Evolutionary conservation across 2,329 filamentous ascomycete genomes (phyloP).

Genomic region (Berkeleyomyces basicola): DNA sequence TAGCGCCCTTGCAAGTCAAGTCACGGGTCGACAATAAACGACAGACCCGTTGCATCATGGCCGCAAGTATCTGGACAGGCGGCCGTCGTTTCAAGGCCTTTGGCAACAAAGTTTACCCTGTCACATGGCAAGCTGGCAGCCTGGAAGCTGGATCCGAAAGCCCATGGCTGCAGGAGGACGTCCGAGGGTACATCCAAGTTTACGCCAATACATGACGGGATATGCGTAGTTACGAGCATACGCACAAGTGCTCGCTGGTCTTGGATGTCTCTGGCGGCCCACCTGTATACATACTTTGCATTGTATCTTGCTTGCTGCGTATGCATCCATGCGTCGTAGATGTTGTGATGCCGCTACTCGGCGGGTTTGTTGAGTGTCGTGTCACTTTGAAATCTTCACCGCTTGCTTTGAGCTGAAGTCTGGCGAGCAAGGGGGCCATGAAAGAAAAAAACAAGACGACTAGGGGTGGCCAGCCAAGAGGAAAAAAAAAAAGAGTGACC

Average conservation of each 20-base stretch:
- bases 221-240: no score
- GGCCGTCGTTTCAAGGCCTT: no score
- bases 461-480: background rate
- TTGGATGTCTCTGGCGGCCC: no score
- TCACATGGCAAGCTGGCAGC: slow-evolving; percentile 2
- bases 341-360: background rate
- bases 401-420: background rate
- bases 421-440: background rate
- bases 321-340: background rate
- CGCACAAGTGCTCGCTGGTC: no score
- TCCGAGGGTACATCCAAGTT: background rate
- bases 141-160: background rate
- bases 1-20: background rate
- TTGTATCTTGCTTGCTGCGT: background rate
- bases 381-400: background rate
- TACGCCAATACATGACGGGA: no score
- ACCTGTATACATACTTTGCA: background rate
- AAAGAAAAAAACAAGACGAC: background rate
- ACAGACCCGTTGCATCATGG: background rate
- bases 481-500: background rate
- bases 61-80: background rate
- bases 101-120: background rate
- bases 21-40: background rate
- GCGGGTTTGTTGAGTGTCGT: background rate
- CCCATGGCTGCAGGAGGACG: background rate